These are phyloP conservation scores for Boletus pseudo-olivaceus DNA, from an alignment of 768 basidiomycete species.

Conservation along the genomic window DNA sequence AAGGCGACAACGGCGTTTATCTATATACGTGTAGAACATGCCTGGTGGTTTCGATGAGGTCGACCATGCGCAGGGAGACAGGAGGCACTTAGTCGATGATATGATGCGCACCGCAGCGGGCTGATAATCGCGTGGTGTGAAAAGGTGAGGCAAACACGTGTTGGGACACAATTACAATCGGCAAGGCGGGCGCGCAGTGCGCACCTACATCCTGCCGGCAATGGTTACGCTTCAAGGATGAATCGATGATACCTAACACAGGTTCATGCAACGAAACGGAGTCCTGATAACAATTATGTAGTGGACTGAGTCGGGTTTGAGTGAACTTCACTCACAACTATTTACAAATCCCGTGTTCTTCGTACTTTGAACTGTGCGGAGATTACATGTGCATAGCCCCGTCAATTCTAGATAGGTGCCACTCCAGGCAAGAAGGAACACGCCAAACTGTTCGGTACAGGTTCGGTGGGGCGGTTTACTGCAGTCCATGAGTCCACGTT, in stretches of 20 bases:
- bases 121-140: constrained; percentile 35
- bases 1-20: constrained; percentile 20
- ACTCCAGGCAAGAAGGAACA: constrained; percentile 7
- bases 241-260: constrained; percentile 11
- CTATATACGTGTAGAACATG: constrained; percentile 29
- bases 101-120: constrained; percentile 31
- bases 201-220: constrained; percentile 12
- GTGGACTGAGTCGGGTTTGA: neutral
- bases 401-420: constrained; percentile 5
- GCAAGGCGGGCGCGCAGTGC: constrained; percentile 15
- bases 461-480: neutral
- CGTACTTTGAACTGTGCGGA: constrained; percentile 12
- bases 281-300: constrained; percentile 1
- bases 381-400: constrained; percentile 20
- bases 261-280: constrained; percentile 11
- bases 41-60: constrained; percentile 37
- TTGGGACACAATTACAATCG: constrained; percentile 3
- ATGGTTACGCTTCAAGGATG: neutral
- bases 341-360: neutral
- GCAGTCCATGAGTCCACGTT: constrained; percentile 4
- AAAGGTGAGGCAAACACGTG: constrained; percentile 32
- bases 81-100: constrained; percentile 22
- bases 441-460: neutral
- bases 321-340: neutral
- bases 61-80: constrained; percentile 28